Conservation (phyloP, 2,329 filamentous ascomycete genomes). For the Davidsoniella australis region DNA sequence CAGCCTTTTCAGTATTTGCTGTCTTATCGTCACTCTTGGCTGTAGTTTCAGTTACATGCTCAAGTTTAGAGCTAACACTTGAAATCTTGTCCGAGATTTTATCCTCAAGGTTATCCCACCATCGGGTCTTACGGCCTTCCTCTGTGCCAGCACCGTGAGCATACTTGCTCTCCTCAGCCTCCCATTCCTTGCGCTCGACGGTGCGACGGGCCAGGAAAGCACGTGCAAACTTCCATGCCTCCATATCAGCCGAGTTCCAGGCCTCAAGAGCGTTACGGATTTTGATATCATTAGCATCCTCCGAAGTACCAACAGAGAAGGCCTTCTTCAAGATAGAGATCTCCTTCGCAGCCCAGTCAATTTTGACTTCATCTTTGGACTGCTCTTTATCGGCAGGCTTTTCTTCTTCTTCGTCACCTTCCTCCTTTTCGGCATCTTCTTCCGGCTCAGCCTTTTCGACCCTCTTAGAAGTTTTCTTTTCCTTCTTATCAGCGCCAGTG, state of each 20-base stretch:
- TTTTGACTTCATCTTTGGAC: background rate
- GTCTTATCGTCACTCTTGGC: background rate
- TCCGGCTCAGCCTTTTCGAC: background rate
- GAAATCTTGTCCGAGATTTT: conserved; percentile 12
- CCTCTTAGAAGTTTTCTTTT: conserved; percentile 3
- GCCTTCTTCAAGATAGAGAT: conserved; percentile 36
- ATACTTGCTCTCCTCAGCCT: conserved; percentile 50
- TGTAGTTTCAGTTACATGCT: background rate
- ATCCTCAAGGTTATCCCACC: conserved; percentile 19
- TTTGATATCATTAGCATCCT: conserved; percentile 26
- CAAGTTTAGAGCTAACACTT: conserved; percentile 3
- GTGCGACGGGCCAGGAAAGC: conserved; percentile 47
- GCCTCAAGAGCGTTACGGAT: conserved; percentile 41
- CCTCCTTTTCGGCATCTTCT: conserved; percentile 1
- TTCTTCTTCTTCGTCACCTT: conserved; percentile 23
- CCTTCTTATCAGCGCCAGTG: background rate
- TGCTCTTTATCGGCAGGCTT: conserved; percentile 29
- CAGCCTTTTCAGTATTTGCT: background rate
- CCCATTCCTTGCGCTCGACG: conserved; percentile 51
- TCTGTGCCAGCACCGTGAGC: conserved; percentile 42
- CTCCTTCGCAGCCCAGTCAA: conserved; percentile 20
- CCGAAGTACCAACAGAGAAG: conserved; percentile 28
- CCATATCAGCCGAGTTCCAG: conserved; percentile 56
- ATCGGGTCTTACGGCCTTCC: conserved; percentile 23
- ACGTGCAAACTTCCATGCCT: conserved; percentile 59